Conservation (phyloP, 1,284 basidiomycete species). For the Apiotrichum domesticum region DNA sequence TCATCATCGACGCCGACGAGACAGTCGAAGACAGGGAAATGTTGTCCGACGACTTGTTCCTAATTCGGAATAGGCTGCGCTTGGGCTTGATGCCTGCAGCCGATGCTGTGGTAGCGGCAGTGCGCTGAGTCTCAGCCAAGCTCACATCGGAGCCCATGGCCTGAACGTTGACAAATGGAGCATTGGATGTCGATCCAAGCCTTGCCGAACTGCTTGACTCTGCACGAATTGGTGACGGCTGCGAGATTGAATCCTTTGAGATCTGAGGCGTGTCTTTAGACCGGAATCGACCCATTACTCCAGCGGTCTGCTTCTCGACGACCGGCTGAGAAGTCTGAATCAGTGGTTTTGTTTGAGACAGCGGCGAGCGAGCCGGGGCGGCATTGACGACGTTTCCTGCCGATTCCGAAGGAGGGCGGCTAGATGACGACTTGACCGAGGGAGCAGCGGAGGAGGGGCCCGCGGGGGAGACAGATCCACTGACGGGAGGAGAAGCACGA, state of each 20-base stretch:
- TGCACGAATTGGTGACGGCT: slow-evolving; percentile 10
- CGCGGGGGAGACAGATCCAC: not conserved
- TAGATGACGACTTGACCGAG: not conserved
- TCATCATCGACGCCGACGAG: slow-evolving; percentile 92
- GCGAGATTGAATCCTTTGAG: slow-evolving; percentile 11
- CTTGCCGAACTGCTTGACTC: slow-evolving; percentile 5
- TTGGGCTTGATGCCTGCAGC: slow-evolving; percentile 30
- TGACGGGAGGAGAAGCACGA: not conserved
- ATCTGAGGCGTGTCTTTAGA: slow-evolving; percentile 23
- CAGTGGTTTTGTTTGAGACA: slow-evolving; percentile 22
- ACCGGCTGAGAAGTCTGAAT: not conserved
- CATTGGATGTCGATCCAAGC: slow-evolving; percentile 11
- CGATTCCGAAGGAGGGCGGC: not conserved
- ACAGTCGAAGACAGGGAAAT: slow-evolving; percentile 96
- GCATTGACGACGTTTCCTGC: not conserved
- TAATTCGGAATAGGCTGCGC: slow-evolving; percentile 65
- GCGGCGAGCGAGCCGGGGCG: slow-evolving; percentile 24
- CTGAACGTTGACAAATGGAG: slow-evolving; percentile 28
- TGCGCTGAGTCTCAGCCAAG: slow-evolving; percentile 39
- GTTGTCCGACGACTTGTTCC: slow-evolving; percentile 93
- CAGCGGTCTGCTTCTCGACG: slow-evolving; percentile 50
- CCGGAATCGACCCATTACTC: slow-evolving; percentile 61
- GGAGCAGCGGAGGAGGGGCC: not conserved
- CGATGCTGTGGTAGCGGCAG: slow-evolving; percentile 23
- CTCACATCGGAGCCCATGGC: slow-evolving; percentile 37